A percentile compares a stretch with the other conserved stretches of the same genome.
Conservation (phyloP, 441 rosid genomes). For the Erodium texanum region DNA sequence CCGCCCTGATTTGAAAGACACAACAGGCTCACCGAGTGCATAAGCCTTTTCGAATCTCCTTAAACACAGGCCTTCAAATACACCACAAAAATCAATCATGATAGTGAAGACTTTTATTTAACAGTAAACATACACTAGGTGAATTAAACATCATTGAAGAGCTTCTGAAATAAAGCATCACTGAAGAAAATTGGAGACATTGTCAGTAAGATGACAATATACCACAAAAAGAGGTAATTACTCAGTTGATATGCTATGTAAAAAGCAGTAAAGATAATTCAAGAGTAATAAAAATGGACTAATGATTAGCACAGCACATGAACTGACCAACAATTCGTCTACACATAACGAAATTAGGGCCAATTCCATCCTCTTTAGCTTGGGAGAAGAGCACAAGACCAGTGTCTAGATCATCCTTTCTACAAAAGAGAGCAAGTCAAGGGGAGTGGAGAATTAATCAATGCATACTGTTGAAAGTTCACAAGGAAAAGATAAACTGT, state of each 20-base stretch:
- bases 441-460: not conserved
- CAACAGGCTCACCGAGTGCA: slow-evolving; percentile 47
- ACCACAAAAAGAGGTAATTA: not conserved
- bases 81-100: slow-evolving; percentile 11
- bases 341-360: slow-evolving; percentile 54
- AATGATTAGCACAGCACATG: slow-evolving; percentile 12
- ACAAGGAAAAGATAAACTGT: slow-evolving; percentile 14
- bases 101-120: not conserved
- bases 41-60: slow-evolving; percentile 58
- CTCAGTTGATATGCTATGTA: not conserved
- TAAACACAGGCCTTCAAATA: slow-evolving; percentile 61
- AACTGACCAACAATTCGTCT: slow-evolving; percentile 71
- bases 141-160: no score
- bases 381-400: slow-evolving; percentile 55
- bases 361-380: slow-evolving; percentile 56
- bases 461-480: slow-evolving; percentile 1
- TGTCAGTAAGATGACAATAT: not conserved
- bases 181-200: no score
- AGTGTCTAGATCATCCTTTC: slow-evolving; percentile 69
- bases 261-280: not conserved
- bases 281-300: slow-evolving; percentile 9
- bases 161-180: no score
- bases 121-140: no score
- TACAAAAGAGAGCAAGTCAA: slow-evolving; percentile 25
- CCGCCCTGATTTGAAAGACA: slow-evolving; percentile 51